Percentiles rank a stretch among this genome's conserved stretches.
phyloP scores from a whole-genome alignment of 495 filamentous ascomycete species.

The Podospora pseudocomata region DNA sequence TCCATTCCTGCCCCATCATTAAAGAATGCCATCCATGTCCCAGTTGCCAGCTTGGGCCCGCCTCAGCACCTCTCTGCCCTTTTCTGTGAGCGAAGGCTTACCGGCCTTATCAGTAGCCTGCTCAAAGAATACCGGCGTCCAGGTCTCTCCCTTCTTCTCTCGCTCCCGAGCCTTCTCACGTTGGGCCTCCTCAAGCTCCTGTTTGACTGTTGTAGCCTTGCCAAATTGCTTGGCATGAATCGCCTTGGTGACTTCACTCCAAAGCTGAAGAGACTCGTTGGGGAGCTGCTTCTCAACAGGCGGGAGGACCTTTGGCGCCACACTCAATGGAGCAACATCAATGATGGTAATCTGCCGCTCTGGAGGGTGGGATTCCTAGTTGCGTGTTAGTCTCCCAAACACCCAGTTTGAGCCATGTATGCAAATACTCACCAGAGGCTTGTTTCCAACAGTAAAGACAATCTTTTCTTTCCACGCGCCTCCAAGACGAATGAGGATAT shows the following conservation, averaged over 20 bases:
- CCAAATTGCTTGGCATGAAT: slow-evolving; percentile 79
- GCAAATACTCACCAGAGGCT: slow-evolving; percentile 44
- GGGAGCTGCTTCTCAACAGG: slow-evolving; percentile 71
- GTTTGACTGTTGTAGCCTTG: slow-evolving; percentile 80
- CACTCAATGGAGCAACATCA: slow-evolving; percentile 76
- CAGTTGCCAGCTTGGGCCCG: slow-evolving; percentile 63
- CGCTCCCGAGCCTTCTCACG: slow-evolving; percentile 78
- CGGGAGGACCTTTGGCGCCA: slow-evolving; percentile 72
- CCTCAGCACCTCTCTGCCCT: slow-evolving; percentile 66
- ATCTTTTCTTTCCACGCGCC: slow-evolving; percentile 72
- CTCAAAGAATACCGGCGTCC: slow-evolving; percentile 89
- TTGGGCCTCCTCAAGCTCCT: slow-evolving; percentile 88
- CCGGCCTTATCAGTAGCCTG: slow-evolving; percentile 68
- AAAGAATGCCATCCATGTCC: slow-evolving; percentile 42
- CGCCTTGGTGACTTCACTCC: slow-evolving; percentile 81
- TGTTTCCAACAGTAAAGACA: slow-evolving; percentile 50
- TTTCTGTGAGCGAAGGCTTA: slow-evolving; percentile 73
- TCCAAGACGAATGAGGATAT: slow-evolving; percentile 76
- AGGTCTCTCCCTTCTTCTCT: slow-evolving; percentile 60
- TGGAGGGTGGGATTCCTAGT: slow-evolving; percentile 40
- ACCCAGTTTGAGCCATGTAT: neutral
- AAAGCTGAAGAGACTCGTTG: slow-evolving; percentile 88
- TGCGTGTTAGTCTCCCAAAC: slow-evolving; percentile 8
- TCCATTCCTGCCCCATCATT: neutral
- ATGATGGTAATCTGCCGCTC: slow-evolving; percentile 71